Conservation (phyloP, 129 eudicot genomes). For the Flaveria brownii region DNA sequence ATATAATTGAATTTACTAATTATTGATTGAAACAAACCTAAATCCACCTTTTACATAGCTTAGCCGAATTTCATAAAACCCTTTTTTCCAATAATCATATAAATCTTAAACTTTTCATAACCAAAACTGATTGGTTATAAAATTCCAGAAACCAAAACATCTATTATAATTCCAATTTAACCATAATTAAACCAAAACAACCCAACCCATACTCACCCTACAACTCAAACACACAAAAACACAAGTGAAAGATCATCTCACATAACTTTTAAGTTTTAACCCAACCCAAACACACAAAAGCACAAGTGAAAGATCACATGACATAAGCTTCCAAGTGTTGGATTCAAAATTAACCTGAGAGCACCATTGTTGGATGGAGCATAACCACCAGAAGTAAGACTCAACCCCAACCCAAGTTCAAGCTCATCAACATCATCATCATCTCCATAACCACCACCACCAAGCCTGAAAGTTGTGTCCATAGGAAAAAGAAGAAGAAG, state of each 20-base stretch:
- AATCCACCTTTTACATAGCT: too few relatives aligned
- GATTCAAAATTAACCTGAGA: constrained; percentile 19
- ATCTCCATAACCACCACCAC: constrained; percentile 36
- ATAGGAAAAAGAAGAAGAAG: constrained; percentile 11
- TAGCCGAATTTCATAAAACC: too few relatives aligned
- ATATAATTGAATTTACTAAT: too few relatives aligned
- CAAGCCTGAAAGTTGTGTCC: constrained; percentile 42
- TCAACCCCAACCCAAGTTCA: constrained; percentile 79
- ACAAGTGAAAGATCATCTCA: neutral
- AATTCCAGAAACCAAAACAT: neutral
- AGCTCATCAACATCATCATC: constrained; percentile 48
- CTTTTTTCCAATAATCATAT: too few relatives aligned
- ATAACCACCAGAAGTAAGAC: constrained; percentile 51
- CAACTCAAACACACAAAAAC: neutral
- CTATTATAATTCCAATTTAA: too few relatives aligned
- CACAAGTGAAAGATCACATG: constrained; percentile 5
- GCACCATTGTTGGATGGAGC: constrained; percentile 32
- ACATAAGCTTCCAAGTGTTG: neutral
- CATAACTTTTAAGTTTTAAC: neutral
- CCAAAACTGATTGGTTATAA: neutral
- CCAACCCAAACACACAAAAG: neutral
- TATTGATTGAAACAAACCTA: too few relatives aligned
- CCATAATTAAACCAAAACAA: too few relatives aligned
- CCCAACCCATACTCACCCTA: neutral
- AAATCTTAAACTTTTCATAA: too few relatives aligned